Conservation (phyloP, 805 yeast genomes). For the Hanseniaspora nectarophila region DNA sequence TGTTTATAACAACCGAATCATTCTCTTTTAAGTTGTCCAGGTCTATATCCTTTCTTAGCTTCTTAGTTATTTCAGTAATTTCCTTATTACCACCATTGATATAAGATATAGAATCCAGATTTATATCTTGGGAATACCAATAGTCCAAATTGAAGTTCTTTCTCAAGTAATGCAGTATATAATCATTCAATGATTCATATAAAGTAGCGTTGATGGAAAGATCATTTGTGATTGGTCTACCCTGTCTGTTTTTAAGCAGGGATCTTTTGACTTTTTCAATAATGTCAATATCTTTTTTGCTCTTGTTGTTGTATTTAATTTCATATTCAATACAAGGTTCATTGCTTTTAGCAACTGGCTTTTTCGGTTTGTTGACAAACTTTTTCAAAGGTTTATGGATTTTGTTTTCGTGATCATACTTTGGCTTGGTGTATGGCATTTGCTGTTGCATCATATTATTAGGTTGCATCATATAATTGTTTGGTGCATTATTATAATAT, state of each 20-base stretch:
- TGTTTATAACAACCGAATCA: not conserved
- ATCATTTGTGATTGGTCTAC: constrained; percentile 14
- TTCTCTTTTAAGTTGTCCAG: constrained; percentile 3
- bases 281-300: not conserved
- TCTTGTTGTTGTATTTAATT: not conserved
- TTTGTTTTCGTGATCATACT: not conserved
- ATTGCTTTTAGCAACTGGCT: not conserved
- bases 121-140: constrained; percentile 10
- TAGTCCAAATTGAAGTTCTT: constrained; percentile 12
- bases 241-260: constrained; percentile 13
- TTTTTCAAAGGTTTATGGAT: not conserved
- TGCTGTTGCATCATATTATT: not conserved
- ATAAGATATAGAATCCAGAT: not conserved
- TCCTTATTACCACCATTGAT: not conserved
- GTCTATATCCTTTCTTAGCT: not conserved
- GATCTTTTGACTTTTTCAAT: constrained; percentile 10
- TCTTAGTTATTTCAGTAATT: not conserved
- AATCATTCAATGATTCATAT: constrained; percentile 13
- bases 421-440: not conserved
- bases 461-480: not conserved
- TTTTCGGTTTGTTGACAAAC: not conserved
- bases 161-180: constrained; percentile 6
- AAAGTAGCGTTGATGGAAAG: constrained; percentile 6
- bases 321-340: constrained; percentile 1
- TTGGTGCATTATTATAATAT: not conserved